phyloP scores from a whole-genome alignment of 345 rosid genomes.

The Erodium maritimum region DNA sequence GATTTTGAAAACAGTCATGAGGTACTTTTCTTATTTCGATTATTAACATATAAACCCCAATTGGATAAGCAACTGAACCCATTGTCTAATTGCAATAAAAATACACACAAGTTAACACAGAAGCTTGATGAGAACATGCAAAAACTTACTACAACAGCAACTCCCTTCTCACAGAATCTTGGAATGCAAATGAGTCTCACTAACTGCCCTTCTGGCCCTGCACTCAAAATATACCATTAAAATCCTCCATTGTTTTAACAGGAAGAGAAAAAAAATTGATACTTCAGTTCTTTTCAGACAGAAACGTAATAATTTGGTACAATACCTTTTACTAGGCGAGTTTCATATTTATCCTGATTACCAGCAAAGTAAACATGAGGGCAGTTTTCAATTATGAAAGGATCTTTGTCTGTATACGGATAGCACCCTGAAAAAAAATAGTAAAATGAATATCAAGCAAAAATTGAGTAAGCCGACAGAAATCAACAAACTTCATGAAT shows the following conservation, averaged over 20 bases:
- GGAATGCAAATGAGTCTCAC: slow-evolving; percentile 71
- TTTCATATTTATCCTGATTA: slow-evolving; percentile 67
- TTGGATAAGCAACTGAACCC: too few relatives aligned
- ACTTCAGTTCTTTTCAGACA: background rate
- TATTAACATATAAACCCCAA: background rate
- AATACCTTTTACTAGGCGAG: slow-evolving; percentile 49
- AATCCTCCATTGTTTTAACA: background rate
- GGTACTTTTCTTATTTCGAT: background rate
- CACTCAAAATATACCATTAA: slow-evolving; percentile 11
- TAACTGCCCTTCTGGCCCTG: slow-evolving; percentile 76
- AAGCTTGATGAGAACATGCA: background rate
- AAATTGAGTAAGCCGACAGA: background rate
- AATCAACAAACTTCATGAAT: background rate
- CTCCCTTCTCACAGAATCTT: slow-evolving; percentile 61
- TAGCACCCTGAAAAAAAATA: slow-evolving; percentile 56
- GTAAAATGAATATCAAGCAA: slow-evolving; percentile 5
- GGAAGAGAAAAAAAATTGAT: background rate
- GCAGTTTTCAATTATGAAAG: slow-evolving; percentile 79
- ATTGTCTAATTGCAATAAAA: too few relatives aligned
- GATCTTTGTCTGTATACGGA: slow-evolving; percentile 91
- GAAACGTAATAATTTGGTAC: background rate
- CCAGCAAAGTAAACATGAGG: slow-evolving; percentile 93
- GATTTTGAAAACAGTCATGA: background rate
- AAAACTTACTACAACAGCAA: slow-evolving; percentile 62
- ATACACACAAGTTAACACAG: too few relatives aligned